Evolutionary conservation across 1,139 yeast genomes (phyloP).

Genomic region (Protomyces pachydermus): DNA sequence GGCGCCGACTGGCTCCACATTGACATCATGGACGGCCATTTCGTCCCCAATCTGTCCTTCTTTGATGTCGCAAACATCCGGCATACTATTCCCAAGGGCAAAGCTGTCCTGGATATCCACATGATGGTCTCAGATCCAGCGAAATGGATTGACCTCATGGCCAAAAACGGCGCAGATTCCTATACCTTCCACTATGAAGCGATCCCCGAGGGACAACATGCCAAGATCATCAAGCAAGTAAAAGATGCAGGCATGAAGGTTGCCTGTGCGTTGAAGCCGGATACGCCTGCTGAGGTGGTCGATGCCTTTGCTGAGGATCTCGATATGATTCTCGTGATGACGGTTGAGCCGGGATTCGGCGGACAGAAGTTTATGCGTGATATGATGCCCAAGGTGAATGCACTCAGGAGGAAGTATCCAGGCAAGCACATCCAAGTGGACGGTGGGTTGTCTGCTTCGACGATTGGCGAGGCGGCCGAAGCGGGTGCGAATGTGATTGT

Average conservation of each 20-base stretch:
- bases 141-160: conserved; percentile 90
- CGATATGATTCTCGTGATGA: conserved; percentile 87
- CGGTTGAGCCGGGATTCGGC: conserved; percentile 30
- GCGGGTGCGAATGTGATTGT: conserved; percentile 98
- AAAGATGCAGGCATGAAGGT: conserved; percentile 81
- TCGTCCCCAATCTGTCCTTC: conserved; percentile 91
- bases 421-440: conserved; percentile 86
- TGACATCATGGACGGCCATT: conserved; percentile 98
- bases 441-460: conserved; percentile 88
- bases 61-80: conserved; percentile 85
- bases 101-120: conserved; percentile 91
- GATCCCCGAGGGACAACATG: conserved; percentile 51
- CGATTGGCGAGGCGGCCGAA: conserved; percentile 74
- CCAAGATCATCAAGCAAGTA: conserved; percentile 65
- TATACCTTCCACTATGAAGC: conserved; percentile 96
- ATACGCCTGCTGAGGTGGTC: conserved; percentile 80
- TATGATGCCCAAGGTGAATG: conserved; percentile 88
- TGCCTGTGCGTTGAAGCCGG: conserved; percentile 92
- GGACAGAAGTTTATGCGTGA: conserved; percentile 94
- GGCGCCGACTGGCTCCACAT: conserved; percentile 95
- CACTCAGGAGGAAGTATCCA: conserved; percentile 68
- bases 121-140: conserved; percentile 90
- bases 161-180: conserved; percentile 92
- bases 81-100: conserved; percentile 63
- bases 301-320: conserved; percentile 68